Base-by-base conservation (phyloP, 2,329 filamentous ascomycete species). In the Uncinocarpus reesii region DNA sequence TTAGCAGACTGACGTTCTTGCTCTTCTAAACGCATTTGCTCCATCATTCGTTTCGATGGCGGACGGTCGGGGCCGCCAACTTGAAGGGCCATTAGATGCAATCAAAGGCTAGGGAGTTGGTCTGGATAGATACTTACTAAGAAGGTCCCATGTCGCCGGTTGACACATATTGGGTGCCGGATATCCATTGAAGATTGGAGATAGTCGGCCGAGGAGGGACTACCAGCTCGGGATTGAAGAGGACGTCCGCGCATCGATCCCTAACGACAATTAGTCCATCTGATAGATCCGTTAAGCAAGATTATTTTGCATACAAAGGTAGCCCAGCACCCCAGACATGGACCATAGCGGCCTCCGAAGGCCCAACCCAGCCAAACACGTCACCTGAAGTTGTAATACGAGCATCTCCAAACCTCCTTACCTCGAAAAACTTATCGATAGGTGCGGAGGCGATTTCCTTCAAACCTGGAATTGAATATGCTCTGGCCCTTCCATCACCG, bases 171-270 rank as follows among this genome's bases (percentile, higher is more conserved):
- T 95, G 90, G 1, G 90, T 96, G 3, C 92, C 92, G 0, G 88
- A 84, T 45, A 98, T 87, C 92, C 92, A 98, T 67, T 96, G 88
- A 31, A 98, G 68, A 59, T 93, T 95, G 16, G 86, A 93, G 52
- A 98, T 98, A 0, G 88, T 95, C 1, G 92, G 92, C 1, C 92
- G 80, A 10, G 86, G 76, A 1, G 89, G 90, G 18, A 84, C 76
- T 13, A 77, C 62, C 0, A 86, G 76, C 50, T 84, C 74, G 0
- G 85, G 81, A 61, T 96, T 95, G 65, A 86, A 79, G 2, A 98
- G 73, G 6, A 73, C 79, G 61, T 95, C 89, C n/a, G 78, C 69
- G 13, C 71, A 69, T 36, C 61, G 66, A n/a, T 65, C 63, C 46
- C 72, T 75, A 50, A 21, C 29, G 38, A 23, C 16, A 31, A 48